Base-by-base conservation (phyloP, 2,329 filamentous ascomycete genomes). In the Epichloe aotearoae region DNA sequence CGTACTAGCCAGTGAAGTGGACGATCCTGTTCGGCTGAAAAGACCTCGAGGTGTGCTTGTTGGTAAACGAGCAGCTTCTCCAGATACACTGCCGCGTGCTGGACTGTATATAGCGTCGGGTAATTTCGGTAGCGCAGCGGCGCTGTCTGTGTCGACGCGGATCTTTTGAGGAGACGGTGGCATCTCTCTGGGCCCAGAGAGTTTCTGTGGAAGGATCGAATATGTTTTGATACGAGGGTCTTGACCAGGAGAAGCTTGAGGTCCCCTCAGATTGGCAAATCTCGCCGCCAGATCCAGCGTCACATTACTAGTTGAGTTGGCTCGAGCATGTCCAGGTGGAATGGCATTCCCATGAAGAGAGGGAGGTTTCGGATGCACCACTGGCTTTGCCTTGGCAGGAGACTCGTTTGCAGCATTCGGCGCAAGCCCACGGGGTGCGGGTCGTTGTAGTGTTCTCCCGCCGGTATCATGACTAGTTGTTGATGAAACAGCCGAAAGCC, bases 101-200 rank as follows among this genome's bases (percentile, higher is more conserved):
- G 86, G 86, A 58, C 82, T 88, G 61, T 89, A 90, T 4, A 86
- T 86, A 7, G 86, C 83, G 59, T 83, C 83, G 1, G 86, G 86
- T 44, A 83, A 68, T 62, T 84, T 85, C 11, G 85, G 85, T 60
- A 88, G 69, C 15, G 72, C 72, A 11, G 77, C 63, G n/a, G 74
- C 62, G 26, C 70, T 77, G 45, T 77, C 69, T 1, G 81, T 58
- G 3, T 72, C 70, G 10, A 77, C 61, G 47, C 71, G 71, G 1
- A 70, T 67, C 42, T 72, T 70, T 17, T 65, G 61, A 4, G 63
- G 56, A 36, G 54, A 41, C 26, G 66, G 62, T 5, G 74, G 74
- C 73, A 81, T 80, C 11, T 73, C 70, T 53, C 79, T 71, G 20
- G 79, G 74, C 2, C 76, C 76, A 47, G 66, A 53, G 17, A 64